Evolutionary conservation across 768 basidiomycete genomes (phyloP), one percentile per base, ranked within the genome.

Genomic region (Rubroboletus pulcherrimus): DNA sequence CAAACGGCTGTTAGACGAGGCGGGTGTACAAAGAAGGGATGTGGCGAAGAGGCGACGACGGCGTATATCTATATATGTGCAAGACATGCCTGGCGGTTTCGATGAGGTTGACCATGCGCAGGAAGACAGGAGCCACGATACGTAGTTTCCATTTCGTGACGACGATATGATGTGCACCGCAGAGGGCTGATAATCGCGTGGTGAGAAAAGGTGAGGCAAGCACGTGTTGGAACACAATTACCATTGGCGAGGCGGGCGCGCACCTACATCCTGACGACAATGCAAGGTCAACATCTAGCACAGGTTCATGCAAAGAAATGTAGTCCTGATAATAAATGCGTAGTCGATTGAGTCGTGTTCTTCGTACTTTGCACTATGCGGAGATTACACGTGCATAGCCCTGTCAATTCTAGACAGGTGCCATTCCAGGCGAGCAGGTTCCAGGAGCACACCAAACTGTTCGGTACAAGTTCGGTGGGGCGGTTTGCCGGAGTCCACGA

Each of bases 121-220:
- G 19, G 59, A 45, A 45, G 63, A 71, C 69, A 63, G 64, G 62
- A 64, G 57, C 49, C 42, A 59, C 57, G 60, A 57, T 59, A 43
- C 48, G 56, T 44, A 51, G 54, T 51, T 40, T 58, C 57, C 68
- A 56, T 64, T 62, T 21, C 21, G 51, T 49, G 56, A 67, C 57
- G 55, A 51, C 47, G 64, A 67, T 67, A 55, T 70, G 70, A 66
- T 71, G 68, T 54, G 65, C 71, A 59, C 69, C 51, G 45, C 54
- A 60, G 59, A 35, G 61, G 67, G 67, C 50, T 63, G 70, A 71
- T 71, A 71, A 71, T 73, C 70, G 70, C 67, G 69, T 73, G 70
- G 51, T 62, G 52, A 49, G 49, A 50, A 59, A 47, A 42, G 51
- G 64, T 31, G 58, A 71, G 71, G 71, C 56, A 54, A 60, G 64